Evolutionary conservation across 2,329 filamentous ascomycete genomes (phyloP).

Genomic region (Penicillium digitatum): DNA sequence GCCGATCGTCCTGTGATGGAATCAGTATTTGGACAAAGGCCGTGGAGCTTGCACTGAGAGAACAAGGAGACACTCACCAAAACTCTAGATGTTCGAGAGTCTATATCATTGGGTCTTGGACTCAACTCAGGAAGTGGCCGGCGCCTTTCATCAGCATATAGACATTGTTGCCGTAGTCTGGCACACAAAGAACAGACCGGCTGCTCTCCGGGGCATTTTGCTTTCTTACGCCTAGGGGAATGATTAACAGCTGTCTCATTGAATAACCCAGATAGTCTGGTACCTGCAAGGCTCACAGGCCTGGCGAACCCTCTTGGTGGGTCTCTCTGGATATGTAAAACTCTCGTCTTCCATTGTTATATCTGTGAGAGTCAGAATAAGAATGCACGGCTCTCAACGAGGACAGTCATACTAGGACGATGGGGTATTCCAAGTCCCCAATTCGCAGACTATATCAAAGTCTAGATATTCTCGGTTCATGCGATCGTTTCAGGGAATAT

Average conservation of each 20-base stretch:
- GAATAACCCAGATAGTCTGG: neutral
- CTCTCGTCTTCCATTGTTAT: constrained; percentile 15
- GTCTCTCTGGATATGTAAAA: constrained; percentile 22
- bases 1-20: constrained; percentile 29
- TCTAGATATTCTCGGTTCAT: neutral
- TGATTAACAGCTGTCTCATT: constrained; percentile 4
- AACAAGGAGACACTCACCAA: constrained; percentile 17
- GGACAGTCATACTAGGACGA: neutral
- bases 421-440: too few species aligned
- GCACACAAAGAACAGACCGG: constrained; percentile 50
- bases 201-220: constrained; percentile 50
- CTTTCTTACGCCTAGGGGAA: constrained; percentile 48
- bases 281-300: constrained; percentile 44
- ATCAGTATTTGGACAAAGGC: neutral
- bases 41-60: neutral
- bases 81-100: constrained; percentile 12
- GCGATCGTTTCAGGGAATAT: neutral
- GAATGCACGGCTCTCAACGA: neutral
- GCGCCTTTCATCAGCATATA: constrained; percentile 40
- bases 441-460: neutral
- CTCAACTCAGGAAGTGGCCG: constrained; percentile 16
- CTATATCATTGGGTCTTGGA: constrained; percentile 11
- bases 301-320: constrained; percentile 38
- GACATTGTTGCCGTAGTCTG: constrained; percentile 47
- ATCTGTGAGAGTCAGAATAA: neutral